Evolutionary conservation across 192 early-diverging fungal genomes (phyloP).

Genomic region (Chytriomyces hyalinus): DNA sequence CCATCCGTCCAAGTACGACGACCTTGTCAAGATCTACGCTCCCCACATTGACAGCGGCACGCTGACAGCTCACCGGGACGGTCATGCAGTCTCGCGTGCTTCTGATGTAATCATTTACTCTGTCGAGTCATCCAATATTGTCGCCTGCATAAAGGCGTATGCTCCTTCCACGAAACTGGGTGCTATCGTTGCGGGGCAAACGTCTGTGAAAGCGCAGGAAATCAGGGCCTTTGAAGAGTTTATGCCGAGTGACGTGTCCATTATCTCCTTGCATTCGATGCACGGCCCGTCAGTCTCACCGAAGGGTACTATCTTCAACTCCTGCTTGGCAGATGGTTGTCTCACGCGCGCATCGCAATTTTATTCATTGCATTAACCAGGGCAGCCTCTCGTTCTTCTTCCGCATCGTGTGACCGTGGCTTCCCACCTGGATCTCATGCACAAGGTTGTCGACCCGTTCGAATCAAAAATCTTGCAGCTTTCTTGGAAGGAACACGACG

Average conservation of each 20-base stretch:
- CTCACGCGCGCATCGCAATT: slow-evolving; percentile 9
- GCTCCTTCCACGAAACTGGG: slow-evolving; percentile 79
- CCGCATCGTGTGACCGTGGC: slow-evolving; percentile 4
- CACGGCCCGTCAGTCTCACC: slow-evolving; percentile 91
- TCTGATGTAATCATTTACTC: slow-evolving; percentile 94
- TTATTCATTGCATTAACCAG: background rate
- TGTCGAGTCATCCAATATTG: slow-evolving; percentile 90
- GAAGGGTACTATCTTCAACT: slow-evolving; percentile 68
- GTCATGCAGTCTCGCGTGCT: slow-evolving; percentile 79
- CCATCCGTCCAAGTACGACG: slow-evolving; percentile 73
- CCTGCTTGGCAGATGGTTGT: slow-evolving; percentile 20
- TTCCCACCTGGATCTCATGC: slow-evolving; percentile 5
- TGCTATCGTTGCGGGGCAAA: slow-evolving; percentile 88
- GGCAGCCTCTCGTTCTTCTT: background rate
- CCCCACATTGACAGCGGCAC: slow-evolving; percentile 2
- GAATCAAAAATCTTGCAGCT: slow-evolving; percentile 82
- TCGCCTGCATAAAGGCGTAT: slow-evolving; percentile 49
- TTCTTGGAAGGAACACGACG: slow-evolving; percentile 85
- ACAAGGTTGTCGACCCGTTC: slow-evolving; percentile 75
- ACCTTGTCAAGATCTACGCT: slow-evolving; percentile 64
- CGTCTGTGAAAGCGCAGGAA: slow-evolving; percentile 95
- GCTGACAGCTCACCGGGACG: slow-evolving; percentile 76
- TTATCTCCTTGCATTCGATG: slow-evolving; percentile 93
- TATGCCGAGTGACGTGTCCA: slow-evolving; percentile 89
- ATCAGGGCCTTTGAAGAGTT: slow-evolving; percentile 86